Evolutionary conservation across 768 basidiomycete species (phyloP), one percentile per base, ranked within the genome.

Genomic region (Agrocybe pediades): DNA sequence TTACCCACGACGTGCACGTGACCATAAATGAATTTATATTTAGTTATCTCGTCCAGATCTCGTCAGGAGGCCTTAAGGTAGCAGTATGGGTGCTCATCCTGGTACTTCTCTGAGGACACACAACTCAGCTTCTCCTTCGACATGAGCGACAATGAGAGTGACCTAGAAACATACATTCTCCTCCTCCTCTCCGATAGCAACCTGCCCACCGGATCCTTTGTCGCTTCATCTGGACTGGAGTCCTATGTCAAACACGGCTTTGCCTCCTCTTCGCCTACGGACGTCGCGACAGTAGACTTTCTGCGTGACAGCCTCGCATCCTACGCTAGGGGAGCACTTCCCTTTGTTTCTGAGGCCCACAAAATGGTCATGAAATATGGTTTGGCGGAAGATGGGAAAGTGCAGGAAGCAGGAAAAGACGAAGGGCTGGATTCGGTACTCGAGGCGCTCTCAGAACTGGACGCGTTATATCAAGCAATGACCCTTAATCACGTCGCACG

Each of bases 171-270:
- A 0, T 91, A 89, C 68, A 71, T 93, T 25, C 76, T 93, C 16
- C 81, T 95, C 33, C 78, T 95, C 29, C 81, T 96, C 40, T 81
- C 91, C 0, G 94, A 96, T 74, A 90, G 92, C 56, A 98, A 96
- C 69, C 85, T 99, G 2, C 97, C 97, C 2, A 98, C 96, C 0
- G 97, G 97, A 29, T 89, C 96, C 1, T 99, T 99, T 68, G 92
- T 98, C 54, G 92, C 95, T 0, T 97, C 95, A 1, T 83, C 92
- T 2, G 96, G 96, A 1, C 80, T 98, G 55, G 96, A 99, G 65
- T 93, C 94, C 4, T 95, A 85, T 66, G 72, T 84, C 36, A 87
- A 89, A 23, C 97, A 99, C 67, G 97, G 94, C 0, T 90, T 95
- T 64, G 57, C 75, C 15, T 64, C 78, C 1, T 87, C 93, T 61